A percentile compares a stretch with the other conserved stretches of the same genome.
These are phyloP conservation scores for Apophysomyces ossiformis DNA, from an alignment of 371 early-diverging fungal species.

Conservation along the genomic window DNA sequence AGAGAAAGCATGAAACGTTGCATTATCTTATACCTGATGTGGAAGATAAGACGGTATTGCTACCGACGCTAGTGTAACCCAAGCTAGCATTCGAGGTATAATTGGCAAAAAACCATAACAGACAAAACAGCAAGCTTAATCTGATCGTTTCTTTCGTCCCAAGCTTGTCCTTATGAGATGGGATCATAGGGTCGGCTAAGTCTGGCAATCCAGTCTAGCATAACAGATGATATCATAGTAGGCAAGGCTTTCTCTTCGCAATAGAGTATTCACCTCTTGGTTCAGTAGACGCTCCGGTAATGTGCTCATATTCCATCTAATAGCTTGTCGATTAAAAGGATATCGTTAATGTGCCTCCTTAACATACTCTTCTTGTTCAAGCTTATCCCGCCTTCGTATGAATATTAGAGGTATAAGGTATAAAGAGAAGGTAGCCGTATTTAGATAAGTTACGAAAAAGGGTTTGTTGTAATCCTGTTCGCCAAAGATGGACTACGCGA, in stretches of 20 bases:
- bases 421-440: constrained; percentile 65
- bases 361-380: constrained; percentile 1
- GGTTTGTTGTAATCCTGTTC: constrained; percentile 62
- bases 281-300: neutral
- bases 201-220: neutral
- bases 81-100: constrained; percentile 77
- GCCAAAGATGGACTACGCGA: constrained; percentile 53
- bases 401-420: constrained; percentile 45
- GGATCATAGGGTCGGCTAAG: neutral
- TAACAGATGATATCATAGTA: neutral
- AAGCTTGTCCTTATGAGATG: constrained; percentile 1
- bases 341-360: neutral
- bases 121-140: constrained; percentile 72
- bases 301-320: neutral
- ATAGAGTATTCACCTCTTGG: neutral
- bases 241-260: neutral
- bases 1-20: neutral
- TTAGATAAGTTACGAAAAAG: constrained; percentile 70
- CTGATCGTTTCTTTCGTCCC: constrained; percentile 35
- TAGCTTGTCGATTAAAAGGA: neutral
- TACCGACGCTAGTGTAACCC: constrained; percentile 82
- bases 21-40: constrained; percentile 45
- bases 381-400: neutral
- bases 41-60: constrained; percentile 73
- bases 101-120: constrained; percentile 83